Evolutionary conservation across 1,139 yeast species (phyloP), one percentile per base, ranked within the genome.

Genomic region (Hyphopichia khmerensis): DNA sequence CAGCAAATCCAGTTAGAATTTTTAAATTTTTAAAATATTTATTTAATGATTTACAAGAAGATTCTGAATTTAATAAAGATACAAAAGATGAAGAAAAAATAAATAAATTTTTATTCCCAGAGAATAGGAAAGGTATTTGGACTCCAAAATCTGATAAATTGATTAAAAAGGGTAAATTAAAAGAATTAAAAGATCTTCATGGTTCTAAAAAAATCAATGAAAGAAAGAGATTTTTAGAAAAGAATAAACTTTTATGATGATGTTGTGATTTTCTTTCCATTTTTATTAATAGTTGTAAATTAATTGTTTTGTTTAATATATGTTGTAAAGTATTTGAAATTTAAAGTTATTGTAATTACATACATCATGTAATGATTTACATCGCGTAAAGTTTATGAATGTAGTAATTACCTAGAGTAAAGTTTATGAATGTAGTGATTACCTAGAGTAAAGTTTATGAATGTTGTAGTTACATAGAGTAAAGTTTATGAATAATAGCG

Each of bases 51-150:
- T 33, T 31, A 30, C 15, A 29, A 18, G 35, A 30, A 4, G 32
- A n/a, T 7, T 16, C 11, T 4, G 27, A 27, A 8, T 7, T 17
- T 7, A 32, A 32, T 16, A 6, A 16, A 16, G 17, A n/a, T 17
- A 32, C 35, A 16, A 29, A 2, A 26, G 16, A n/a, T 35, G 46
- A 46, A 33, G 45, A 45, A 26, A 43, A 44, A 23, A 24, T 49
- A 18, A 48, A 42, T 27, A 44, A 44, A 14, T 40, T 48, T 7
- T 46, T 53, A 9, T 40, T 37, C 8, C 34, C 53, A 16, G 48
- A 52, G 33, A 47, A 45, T 18, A 44, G 42, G 8, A 42, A 46
- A n/a, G 69, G 70, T 2, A 44, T 64, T 23, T 67, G 73, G 73
- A 60, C 55, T 40, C 48, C 44, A 26, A 48, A 50, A 8, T 53